Conservation (phyloP, 176 grass and related monocot genomes). For the Phoenix dactylifera region DNA sequence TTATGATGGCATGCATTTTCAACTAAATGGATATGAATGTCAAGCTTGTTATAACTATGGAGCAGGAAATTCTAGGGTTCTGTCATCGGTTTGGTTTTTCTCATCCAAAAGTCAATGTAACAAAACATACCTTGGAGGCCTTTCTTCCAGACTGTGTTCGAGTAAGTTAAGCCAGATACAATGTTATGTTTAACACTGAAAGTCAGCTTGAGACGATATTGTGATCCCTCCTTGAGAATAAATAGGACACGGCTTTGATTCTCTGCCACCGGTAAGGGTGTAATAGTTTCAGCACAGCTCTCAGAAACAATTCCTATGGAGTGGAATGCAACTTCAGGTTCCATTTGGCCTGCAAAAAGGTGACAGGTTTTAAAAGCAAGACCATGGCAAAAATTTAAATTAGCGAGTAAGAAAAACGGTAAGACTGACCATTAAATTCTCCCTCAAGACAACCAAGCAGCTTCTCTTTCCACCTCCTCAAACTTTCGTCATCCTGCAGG, state of each 20-base stretch:
- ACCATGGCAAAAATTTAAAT: no score
- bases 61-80: no score
- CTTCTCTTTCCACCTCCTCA: constrained; percentile 46
- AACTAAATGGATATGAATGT: no score
- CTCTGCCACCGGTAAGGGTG: constrained; percentile 21
- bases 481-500: constrained; percentile 37
- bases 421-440: constrained; percentile 9
- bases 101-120: not conserved
- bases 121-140: constrained; percentile 24
- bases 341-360: constrained; percentile 19
- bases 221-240: constrained; percentile 41
- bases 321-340: constrained; percentile 36
- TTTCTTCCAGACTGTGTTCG: constrained; percentile 46
- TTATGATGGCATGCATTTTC: no score
- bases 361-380: no score
- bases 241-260: constrained; percentile 32
- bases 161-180: constrained; percentile 39
- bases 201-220: constrained; percentile 31
- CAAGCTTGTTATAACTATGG: no score
- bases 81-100: no score
- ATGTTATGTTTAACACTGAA: constrained; percentile 46
- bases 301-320: constrained; percentile 39
- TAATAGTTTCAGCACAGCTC: constrained; percentile 19
- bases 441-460: constrained; percentile 34
- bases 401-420: not conserved